These are phyloP conservation scores for Flaveria floridana DNA, from an alignment of 140 eudicot species.

Conservation along the genomic window DNA sequence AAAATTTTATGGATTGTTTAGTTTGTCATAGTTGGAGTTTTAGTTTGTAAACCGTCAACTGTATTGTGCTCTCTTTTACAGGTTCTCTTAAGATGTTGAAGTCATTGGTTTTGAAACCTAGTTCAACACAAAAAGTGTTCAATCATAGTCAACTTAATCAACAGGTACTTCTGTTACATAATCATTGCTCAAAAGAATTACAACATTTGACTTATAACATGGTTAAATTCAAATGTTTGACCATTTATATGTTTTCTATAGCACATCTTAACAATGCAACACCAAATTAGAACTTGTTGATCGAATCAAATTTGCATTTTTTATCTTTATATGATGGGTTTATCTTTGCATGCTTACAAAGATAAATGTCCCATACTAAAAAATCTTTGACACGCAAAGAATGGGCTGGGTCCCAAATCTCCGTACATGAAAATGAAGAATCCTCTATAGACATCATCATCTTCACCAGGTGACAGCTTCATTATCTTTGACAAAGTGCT, in stretches of 20 bases:
- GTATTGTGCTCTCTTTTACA: not conserved
- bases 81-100: slow-evolving; percentile 43
- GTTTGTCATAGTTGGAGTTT: no score
- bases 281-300: not conserved
- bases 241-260: not conserved
- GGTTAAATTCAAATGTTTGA: not conserved
- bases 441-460: not conserved
- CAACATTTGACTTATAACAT: not conserved
- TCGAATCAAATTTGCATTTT: not conserved
- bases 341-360: not conserved
- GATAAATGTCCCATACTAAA: not conserved
- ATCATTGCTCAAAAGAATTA: not conserved
- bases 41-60: no score
- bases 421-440: slow-evolving; percentile 2
- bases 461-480: not conserved
- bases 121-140: slow-evolving; percentile 24
- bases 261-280: not conserved
- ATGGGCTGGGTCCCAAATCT: not conserved
- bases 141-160: not conserved
- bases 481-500: no score
- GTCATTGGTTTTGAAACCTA: slow-evolving; percentile 38
- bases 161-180: slow-evolving; percentile 33
- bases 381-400: not conserved
- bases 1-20: no score
- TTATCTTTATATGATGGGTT: not conserved